Evolutionary conservation across 1,284 basidiomycete species (phyloP), one percentile per base, ranked within the genome.

Genomic region (Trichosporon inkin): DNA sequence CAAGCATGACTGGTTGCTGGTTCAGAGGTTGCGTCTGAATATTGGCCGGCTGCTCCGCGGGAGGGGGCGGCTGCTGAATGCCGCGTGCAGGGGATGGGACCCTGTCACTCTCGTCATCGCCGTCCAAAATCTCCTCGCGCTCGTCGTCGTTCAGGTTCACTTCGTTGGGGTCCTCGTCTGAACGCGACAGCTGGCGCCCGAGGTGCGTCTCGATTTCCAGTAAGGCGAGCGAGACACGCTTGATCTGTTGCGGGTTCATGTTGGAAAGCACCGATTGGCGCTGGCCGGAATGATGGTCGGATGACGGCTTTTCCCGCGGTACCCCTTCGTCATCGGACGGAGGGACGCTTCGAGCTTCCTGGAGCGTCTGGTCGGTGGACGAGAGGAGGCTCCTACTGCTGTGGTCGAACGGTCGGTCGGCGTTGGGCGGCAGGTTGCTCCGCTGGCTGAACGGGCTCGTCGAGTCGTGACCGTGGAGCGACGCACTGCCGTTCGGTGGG

Each of bases 221-320:
- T 19, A 77, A 60, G 4, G 75, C 75, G 41, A 67, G 51, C 0
- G 75, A 77, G 13, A 77, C 74, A 10, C 75, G 65, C 58, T 74
- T 74, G 14, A 70, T 63, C 60, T 76, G 74, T 7, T 70, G 68
- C 0, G 72, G 67, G 34, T 67, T 70, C 51, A 76, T 55, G 10
- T 66, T 68, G 4, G 67, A 60, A 5, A 77, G 60, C 19, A 72
- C 53, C 10, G 72, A 74, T 57, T 74, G 68, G 6, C 74, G 64
- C 39, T 73, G 35, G 8, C 56, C 28, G n/a, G 44, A 49, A 6
- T 24, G 28, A 6, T 24, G 44, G 2, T 16, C 44, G 28, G 28
- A 32, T 16, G 44, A 28, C 16, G 44, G 22, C 14, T 13, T 17
- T 6, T 49, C 44, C 6, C 44, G 44, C 14, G 44, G 44, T 16